These are phyloP conservation scores for Leptoxyphium fumago DNA, from an alignment of 2,329 filamentous ascomycete genomes.

Conservation along the genomic window DNA sequence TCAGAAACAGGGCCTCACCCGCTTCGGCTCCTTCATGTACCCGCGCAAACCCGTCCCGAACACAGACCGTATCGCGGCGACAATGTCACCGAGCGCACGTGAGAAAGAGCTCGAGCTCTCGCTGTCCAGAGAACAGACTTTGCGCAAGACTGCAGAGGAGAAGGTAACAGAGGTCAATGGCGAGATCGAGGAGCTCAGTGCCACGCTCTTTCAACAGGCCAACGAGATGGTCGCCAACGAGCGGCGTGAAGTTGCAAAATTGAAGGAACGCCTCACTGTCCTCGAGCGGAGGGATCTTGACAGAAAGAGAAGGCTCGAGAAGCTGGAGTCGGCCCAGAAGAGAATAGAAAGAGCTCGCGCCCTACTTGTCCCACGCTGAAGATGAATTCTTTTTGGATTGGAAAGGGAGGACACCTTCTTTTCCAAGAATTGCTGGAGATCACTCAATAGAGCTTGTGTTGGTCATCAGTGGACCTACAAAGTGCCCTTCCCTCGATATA, in stretches of 20 bases:
- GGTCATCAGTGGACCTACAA: no score
- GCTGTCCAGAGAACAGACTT: conserved; percentile 49
- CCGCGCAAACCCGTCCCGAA: conserved; percentile 19
- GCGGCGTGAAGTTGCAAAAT: conserved; percentile 50
- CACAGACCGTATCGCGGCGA: conserved; percentile 18
- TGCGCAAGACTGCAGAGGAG: conserved; percentile 55
- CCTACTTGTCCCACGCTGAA: conserved; percentile 34
- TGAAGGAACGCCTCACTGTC: conserved; percentile 55
- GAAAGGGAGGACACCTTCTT: no score
- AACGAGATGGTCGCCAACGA: conserved; percentile 79
- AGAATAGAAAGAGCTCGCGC: conserved; percentile 57
- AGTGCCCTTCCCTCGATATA: no score
- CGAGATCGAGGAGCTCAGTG: conserved; percentile 68
- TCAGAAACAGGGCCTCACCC: conserved; percentile 18
- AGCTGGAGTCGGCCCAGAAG: conserved; percentile 54
- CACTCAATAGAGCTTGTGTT: no score
- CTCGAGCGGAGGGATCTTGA: conserved; percentile 57
- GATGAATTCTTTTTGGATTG: background rate
- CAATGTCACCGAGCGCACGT: conserved; percentile 15
- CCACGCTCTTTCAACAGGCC: conserved; percentile 62
- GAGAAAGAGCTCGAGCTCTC: conserved; percentile 43
- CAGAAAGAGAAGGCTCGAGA: conserved; percentile 53
- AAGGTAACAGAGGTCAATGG: conserved; percentile 49
- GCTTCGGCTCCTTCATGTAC: conserved; percentile 30
- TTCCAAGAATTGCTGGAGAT: no score